Base-by-base conservation (phyloP, 805 yeast genomes). In the Candida stauntonica region DNA sequence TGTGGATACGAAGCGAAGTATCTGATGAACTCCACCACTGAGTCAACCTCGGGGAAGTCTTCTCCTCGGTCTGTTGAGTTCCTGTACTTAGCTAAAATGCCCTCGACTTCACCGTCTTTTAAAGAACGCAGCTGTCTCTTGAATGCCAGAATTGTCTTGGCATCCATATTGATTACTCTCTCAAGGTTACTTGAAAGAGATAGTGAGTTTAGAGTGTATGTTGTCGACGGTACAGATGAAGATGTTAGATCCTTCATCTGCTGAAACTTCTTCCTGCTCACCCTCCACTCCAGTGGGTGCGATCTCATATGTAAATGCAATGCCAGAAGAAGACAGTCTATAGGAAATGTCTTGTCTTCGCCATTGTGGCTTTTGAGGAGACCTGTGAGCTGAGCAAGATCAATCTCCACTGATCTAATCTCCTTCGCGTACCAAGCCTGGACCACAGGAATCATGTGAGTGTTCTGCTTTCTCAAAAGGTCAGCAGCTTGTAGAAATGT, bases 391-490 rank as follows among this genome's bases (percentile, higher is more conserved):
- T 21, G 6, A 8, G 23, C 11, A 13, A 41, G 26, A n/a, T 36
- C 41, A 7, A 42, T 12, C 11, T 31, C 40, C 5, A 45, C 44
- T 5, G 42, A 29, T 7, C 40, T 20, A 26, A 16, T 16, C 13
- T 34, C 35, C 16, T 37, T 41, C n/a, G 41, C 13, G 23, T 28
- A 30, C 48, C 48, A 45, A 3, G 48, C 44, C 21, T 36, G 46
- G 9, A 35, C 33, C 24, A 39, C 35, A 2, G 45, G 42, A 8
- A 45, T 26, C 21, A 45, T 33, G 18, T 42, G 46, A 3, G 17
- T 16, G 23, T 32, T 34, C 18, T 28, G 26, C 15, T 14, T 14
- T 6, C 31, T 26, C 14, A 35, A 13, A 5, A 14, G 13, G 13
- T 16, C 13, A 4, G 42, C 34, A 2, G 16, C 21, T 13, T 31